A percentile compares a stretch with the other conserved stretches of the same genome.
phyloP scores from a whole-genome alignment of 1,284 basidiomycete species.

The Coniophora puteana region DNA sequence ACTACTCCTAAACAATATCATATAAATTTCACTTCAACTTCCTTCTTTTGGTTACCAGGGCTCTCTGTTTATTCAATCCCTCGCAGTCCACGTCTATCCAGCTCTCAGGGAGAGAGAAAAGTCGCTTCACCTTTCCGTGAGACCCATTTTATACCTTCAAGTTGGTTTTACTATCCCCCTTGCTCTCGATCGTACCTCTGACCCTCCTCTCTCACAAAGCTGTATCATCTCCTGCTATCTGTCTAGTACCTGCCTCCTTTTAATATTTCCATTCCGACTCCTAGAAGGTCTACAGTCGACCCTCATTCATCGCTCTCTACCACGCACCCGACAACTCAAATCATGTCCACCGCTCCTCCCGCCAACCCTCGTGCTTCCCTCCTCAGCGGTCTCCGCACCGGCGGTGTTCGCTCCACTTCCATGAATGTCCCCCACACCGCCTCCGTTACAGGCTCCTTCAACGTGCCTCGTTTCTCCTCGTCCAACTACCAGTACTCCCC shows the following conservation, averaged over 20 bases:
- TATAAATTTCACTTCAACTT: constrained; percentile 18
- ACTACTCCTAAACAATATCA: constrained; percentile 5
- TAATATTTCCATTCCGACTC: constrained; percentile 16
- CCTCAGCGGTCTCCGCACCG: constrained; percentile 80
- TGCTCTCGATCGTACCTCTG: constrained; percentile 26
- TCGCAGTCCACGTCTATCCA: constrained; percentile 4
- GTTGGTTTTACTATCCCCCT: constrained; percentile 9
- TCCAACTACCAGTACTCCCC: constrained; percentile 32
- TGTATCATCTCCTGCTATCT: constrained; percentile 22
- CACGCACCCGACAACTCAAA: constrained; percentile 29
- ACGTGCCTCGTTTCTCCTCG: constrained; percentile 43
- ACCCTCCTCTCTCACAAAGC: constrained; percentile 24
- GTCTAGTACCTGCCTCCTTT: constrained; percentile 13
- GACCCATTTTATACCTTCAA: constrained; percentile 9
- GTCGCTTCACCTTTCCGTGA: not conserved
- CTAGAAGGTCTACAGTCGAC: constrained; percentile 9
- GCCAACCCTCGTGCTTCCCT: constrained; percentile 73
- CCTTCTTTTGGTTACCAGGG: constrained; percentile 16
- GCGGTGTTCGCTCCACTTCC: constrained; percentile 73
- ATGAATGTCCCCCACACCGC: constrained; percentile 64
- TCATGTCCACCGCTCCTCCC: constrained; percentile 55
- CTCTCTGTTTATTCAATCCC: constrained; percentile 8
- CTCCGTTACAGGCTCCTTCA: constrained; percentile 58
- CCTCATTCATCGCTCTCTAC: constrained; percentile 22
- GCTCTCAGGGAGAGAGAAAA: constrained; percentile 7